Percentiles rank a stretch among this genome's conserved stretches.
Evolutionary conservation across 2,329 filamentous ascomycete genomes (phyloP).

Genomic region (Stagonosporopsis rhizophila): DNA sequence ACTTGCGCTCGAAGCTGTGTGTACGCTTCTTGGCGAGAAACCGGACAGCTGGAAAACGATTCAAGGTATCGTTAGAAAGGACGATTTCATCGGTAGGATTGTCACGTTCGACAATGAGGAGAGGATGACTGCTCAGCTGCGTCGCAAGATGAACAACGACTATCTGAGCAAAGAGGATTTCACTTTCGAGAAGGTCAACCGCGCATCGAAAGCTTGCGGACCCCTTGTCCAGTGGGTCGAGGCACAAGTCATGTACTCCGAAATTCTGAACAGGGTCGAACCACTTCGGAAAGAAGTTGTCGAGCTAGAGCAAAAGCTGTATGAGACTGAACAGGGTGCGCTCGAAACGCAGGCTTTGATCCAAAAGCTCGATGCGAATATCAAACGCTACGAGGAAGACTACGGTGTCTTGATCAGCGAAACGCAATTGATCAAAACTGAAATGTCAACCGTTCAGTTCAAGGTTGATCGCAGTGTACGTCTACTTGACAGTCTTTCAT

Average conservation of each 20-base stretch:
- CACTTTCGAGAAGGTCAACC: slow-evolving; percentile 94
- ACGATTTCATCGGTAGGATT: slow-evolving; percentile 98
- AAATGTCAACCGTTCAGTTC: slow-evolving; percentile 96
- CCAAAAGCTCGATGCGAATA: slow-evolving; percentile 82
- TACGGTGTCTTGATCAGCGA: slow-evolving; percentile 96
- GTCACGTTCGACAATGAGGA: slow-evolving; percentile 95
- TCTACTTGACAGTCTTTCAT: slow-evolving; percentile 91
- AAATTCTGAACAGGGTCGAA: slow-evolving; percentile 92
- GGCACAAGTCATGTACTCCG: slow-evolving; percentile 97
- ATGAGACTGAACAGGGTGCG: slow-evolving; percentile 92
- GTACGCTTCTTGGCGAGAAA: slow-evolving; percentile 89
- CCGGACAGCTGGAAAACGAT: slow-evolving; percentile 91
- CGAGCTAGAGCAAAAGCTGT: slow-evolving; percentile 83
- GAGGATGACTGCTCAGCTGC: slow-evolving; percentile 85
- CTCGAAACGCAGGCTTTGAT: slow-evolving; percentile 91
- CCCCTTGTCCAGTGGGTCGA: slow-evolving; percentile 96
- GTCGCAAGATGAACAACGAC: slow-evolving; percentile 89
- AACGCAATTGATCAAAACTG: slow-evolving; percentile 94
- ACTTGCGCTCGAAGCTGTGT: slow-evolving; percentile 94
- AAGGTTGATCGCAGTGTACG: slow-evolving; percentile 97
- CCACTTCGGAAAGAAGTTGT: slow-evolving; percentile 90
- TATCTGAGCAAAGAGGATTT: slow-evolving; percentile 94
- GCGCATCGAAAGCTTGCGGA: slow-evolving; percentile 94
- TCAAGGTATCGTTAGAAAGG: slow-evolving; percentile 83
- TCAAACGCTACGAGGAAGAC: slow-evolving; percentile 93